Percentiles rank a stretch among this genome's conserved stretches.
These are phyloP conservation scores for Amanita fuliginea DNA, from an alignment of 768 basidiomycete genomes.

Conservation along the genomic window DNA sequence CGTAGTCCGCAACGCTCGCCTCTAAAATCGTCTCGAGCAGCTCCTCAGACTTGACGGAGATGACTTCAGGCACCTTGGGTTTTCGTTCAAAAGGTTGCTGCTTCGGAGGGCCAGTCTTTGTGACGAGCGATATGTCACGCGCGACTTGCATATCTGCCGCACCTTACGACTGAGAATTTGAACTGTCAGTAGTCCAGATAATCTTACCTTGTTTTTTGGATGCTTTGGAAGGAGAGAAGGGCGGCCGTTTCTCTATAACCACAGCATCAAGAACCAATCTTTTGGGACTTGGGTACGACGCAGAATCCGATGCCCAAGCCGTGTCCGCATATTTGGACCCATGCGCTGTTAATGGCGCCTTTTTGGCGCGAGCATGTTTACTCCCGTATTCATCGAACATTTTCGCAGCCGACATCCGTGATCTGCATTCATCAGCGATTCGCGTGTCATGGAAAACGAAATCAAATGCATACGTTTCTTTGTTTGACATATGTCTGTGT, in stretches of 20 bases:
- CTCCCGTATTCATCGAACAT: background rate
- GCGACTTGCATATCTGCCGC: background rate
- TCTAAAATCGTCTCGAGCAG: background rate
- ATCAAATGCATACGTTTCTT: background rate
- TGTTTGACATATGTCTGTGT: background rate
- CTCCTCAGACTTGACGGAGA: background rate
- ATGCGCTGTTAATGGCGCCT: background rate
- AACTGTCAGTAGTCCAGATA: background rate
- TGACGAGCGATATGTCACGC: background rate
- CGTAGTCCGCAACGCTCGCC: background rate
- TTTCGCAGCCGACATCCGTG: background rate
- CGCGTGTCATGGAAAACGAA: background rate
- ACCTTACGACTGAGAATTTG: background rate
- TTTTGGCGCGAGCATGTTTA: background rate
- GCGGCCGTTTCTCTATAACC: background rate
- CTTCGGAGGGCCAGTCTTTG: background rate
- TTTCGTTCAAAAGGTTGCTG: background rate
- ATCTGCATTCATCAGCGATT: background rate
- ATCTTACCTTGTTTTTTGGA: background rate
- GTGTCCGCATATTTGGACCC: background rate
- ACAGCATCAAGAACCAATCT: constrained; percentile 1
- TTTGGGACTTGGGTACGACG: background rate
- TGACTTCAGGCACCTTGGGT: background rate
- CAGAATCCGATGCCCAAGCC: background rate
- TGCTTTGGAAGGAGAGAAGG: background rate